phyloP scores from a whole-genome alignment of 441 rosid species.

The Populus hybrid region DNA sequence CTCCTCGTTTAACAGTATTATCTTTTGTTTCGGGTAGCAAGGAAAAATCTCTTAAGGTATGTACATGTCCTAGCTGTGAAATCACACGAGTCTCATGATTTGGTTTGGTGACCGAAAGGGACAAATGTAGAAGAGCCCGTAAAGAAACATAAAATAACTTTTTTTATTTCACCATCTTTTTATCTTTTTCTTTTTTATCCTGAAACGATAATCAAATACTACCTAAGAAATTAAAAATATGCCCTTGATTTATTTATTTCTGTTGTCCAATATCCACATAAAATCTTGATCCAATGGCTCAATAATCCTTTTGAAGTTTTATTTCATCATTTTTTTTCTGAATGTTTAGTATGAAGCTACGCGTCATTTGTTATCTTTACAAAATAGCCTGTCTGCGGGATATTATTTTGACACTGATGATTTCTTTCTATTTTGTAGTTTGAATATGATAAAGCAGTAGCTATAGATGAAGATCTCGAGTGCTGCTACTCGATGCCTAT shows the following conservation, averaged over 20 bases:
- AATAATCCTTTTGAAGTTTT: neutral
- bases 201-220: too few relatives aligned
- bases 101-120: too few relatives aligned
- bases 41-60: neutral
- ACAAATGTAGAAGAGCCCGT: too few relatives aligned
- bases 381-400: neutral
- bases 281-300: neutral
- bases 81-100: neutral
- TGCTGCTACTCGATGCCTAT: neutral
- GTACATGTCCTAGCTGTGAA: neutral
- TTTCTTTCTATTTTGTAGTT: slow-evolving; percentile 1
- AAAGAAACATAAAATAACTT: too few relatives aligned
- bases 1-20: neutral
- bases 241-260: neutral
- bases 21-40: neutral
- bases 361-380: neutral
- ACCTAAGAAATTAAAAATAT: too few relatives aligned
- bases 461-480: neutral
- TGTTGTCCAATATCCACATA: neutral
- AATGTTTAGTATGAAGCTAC: neutral
- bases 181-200: too few relatives aligned
- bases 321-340: too few relatives aligned
- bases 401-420: neutral
- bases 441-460: neutral
- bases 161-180: too few relatives aligned